These are phyloP conservation scores for Thalia dealbata DNA, from an alignment of 176 grass and related monocot genomes.

Conservation along the genomic window DNA sequence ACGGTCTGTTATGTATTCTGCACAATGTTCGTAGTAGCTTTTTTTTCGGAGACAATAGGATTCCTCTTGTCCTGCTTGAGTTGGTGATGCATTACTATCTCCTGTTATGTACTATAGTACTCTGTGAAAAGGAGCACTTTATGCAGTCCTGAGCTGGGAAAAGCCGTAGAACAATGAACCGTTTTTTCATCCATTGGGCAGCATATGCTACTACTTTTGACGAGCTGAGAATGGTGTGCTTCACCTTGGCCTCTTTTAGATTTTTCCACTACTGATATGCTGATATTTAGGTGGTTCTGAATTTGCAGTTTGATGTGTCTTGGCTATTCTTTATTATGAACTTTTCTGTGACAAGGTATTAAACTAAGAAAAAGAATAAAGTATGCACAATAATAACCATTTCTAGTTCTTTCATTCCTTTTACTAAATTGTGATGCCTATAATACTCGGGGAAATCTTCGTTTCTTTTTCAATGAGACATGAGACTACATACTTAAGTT, in stretches of 20 bases:
- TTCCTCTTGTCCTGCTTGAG: no score
- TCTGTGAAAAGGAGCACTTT: no score
- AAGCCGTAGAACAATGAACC: no score
- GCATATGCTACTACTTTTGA: no score
- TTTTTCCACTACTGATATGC: background rate
- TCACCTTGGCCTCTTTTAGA: background rate
- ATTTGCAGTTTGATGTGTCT: background rate
- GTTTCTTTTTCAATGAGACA: background rate
- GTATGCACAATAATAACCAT: background rate
- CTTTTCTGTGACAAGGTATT: background rate
- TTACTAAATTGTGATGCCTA: background rate
- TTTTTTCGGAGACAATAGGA: no score
- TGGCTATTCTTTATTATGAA: background rate
- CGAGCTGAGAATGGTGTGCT: no score
- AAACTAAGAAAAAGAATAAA: background rate
- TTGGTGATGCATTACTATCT: no score
- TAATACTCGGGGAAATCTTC: background rate
- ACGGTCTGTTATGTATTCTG: no score
- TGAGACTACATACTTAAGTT: background rate
- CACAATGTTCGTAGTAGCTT: no score
- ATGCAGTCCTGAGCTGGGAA: no score
- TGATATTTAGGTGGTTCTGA: background rate
- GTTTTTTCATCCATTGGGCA: background rate
- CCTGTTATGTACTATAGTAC: no score
- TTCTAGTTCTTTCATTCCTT: background rate